These are phyloP conservation scores for Macrophomina tecta DNA, from an alignment of 2,329 filamentous ascomycete genomes.

Conservation along the genomic window DNA sequence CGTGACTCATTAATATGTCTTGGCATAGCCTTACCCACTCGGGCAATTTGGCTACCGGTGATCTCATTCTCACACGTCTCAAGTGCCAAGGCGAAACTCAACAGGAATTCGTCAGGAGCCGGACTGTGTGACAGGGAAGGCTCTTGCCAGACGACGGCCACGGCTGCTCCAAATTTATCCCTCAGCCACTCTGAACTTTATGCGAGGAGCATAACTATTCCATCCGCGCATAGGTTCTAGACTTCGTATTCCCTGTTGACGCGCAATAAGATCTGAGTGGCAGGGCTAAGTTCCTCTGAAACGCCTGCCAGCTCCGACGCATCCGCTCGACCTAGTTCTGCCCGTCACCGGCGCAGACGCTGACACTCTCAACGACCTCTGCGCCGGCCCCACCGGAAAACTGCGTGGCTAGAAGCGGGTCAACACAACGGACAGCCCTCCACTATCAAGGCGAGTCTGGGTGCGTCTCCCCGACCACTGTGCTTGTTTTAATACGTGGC, in stretches of 20 bases:
- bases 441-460: too few relatives aligned
- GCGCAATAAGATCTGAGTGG: not conserved
- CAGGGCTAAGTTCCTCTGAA: constrained; percentile 2
- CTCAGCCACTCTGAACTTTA: constrained; percentile 31
- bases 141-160: not conserved
- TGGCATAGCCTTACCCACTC: not conserved
- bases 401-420: too few relatives aligned
- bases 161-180: not conserved
- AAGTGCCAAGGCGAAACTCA: too few relatives aligned
- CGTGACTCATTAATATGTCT: not conserved
- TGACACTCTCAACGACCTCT: constrained; percentile 31
- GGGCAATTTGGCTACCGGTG: not conserved
- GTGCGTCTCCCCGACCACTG: too few relatives aligned
- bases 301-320: constrained; percentile 30
- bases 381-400: too few relatives aligned
- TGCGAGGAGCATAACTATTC: constrained; percentile 36
- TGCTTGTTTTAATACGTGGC: too few relatives aligned
- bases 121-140: too few relatives aligned
- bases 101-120: too few relatives aligned
- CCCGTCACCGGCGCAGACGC: constrained; percentile 33
- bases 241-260: constrained; percentile 30
- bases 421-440: too few relatives aligned
- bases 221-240: constrained; percentile 31
- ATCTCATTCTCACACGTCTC: not conserved
- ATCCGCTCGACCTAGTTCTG: constrained; percentile 28